A percentile compares a stretch with the other conserved stretches of the same genome.
These are phyloP conservation scores for Acidiella bohemica DNA, from an alignment of 495 filamentous ascomycete species.

Conservation along the genomic window DNA sequence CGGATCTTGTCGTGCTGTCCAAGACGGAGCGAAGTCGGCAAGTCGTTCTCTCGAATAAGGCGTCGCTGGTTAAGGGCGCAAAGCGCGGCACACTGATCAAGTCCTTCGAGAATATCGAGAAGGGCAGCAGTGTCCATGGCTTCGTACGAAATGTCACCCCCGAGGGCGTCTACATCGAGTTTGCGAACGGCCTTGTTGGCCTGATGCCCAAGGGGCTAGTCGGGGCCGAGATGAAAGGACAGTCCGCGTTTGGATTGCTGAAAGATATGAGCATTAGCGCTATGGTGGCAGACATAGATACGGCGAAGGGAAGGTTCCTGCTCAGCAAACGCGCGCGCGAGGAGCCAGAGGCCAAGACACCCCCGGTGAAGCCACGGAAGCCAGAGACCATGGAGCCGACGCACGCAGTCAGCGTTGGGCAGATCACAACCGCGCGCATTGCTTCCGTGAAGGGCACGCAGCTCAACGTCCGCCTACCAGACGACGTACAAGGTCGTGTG, in stretches of 20 bases:
- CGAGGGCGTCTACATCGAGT: constrained; percentile 70
- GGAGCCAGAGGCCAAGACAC: constrained; percentile 19
- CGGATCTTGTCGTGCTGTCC: constrained; percentile 69
- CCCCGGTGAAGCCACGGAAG: too few species aligned
- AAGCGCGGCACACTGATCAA: constrained; percentile 50
- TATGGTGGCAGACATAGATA: constrained; percentile 56
- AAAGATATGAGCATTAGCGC: constrained; percentile 57
- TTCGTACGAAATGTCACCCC: constrained; percentile 70
- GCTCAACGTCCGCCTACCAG: constrained; percentile 77
- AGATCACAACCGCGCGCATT: constrained; percentile 63
- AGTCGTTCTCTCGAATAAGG: constrained; percentile 64
- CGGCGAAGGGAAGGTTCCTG: constrained; percentile 41
- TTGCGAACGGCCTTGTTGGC: constrained; percentile 62
- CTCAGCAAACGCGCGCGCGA: constrained; percentile 43
- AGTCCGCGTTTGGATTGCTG: constrained; percentile 61
- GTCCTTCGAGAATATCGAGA: constrained; percentile 52
- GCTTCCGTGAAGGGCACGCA: constrained; percentile 75
- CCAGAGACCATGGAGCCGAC: constrained; percentile 27
- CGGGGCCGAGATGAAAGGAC: constrained; percentile 46
- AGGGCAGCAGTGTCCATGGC: constrained; percentile 57
- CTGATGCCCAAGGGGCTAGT: constrained; percentile 65
- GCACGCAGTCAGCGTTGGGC: constrained; percentile 56
- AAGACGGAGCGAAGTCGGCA: constrained; percentile 60
- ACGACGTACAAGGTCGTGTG: constrained; percentile 80
- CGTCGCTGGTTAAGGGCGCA: constrained; percentile 62